Evolutionary conservation across 163 green algal species (phyloP).

Genomic region (Prototheca stagnorum): DNA sequence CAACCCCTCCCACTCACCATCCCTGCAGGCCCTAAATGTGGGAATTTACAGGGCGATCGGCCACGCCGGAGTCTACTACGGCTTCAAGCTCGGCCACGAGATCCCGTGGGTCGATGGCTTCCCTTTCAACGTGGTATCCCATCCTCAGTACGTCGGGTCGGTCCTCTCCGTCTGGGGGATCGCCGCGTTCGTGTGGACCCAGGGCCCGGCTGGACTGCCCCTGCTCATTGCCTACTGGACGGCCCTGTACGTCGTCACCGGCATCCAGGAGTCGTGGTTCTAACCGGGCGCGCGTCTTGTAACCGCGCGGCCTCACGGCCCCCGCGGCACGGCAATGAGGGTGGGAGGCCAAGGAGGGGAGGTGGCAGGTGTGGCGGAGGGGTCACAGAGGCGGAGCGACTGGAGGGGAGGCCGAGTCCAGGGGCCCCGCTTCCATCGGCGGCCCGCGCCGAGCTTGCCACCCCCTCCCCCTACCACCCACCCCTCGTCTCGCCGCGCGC

Average conservation of each 20-base stretch:
- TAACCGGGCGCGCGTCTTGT: too few relatives aligned
- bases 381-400: too few relatives aligned
- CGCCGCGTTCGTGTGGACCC: constrained; percentile 28
- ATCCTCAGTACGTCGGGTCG: constrained; percentile 58
- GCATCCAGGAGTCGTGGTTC: constrained; percentile 32
- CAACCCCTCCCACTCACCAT: not conserved
- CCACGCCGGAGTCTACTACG: constrained; percentile 64
- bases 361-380: constrained; percentile 19
- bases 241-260: constrained; percentile 42
- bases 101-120: constrained; percentile 58
- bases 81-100: constrained; percentile 47
- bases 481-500: too few relatives aligned
- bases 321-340: too few relatives aligned
- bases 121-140: constrained; percentile 50
- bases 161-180: constrained; percentile 44
- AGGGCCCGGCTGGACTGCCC: constrained; percentile 16
- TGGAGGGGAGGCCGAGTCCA: too few relatives aligned
- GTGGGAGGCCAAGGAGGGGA: too few relatives aligned
- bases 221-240: constrained; percentile 41
- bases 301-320: too few relatives aligned
- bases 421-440: too few relatives aligned
- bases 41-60: constrained; percentile 58
- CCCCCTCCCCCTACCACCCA: too few relatives aligned
- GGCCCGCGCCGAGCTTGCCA: too few relatives aligned
- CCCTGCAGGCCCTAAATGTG: constrained; percentile 49